Evolutionary conservation across 169 alveolate genomes (phyloP).

Genomic region (Sarcocystis neurona): DNA sequence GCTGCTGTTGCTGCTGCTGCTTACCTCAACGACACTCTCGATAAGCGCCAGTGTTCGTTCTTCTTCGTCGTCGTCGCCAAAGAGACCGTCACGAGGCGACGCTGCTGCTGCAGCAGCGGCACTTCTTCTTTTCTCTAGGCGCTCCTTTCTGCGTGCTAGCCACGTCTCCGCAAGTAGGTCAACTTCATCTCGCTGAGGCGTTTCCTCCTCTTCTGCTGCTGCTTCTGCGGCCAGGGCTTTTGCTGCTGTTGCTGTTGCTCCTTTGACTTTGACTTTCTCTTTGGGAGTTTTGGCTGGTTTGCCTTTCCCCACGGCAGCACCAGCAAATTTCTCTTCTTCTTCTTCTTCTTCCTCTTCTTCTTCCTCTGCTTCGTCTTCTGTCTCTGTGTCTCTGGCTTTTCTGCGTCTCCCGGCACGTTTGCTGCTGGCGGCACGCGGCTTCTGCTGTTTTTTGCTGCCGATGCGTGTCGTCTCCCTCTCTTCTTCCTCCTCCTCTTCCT

Average conservation of each 20-base stretch:
- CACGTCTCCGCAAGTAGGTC: background rate
- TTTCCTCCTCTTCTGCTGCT: background rate
- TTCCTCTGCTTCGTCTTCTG: background rate
- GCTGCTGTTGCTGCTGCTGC: background rate
- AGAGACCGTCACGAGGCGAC: background rate
- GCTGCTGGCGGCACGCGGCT: background rate
- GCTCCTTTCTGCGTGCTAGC: background rate
- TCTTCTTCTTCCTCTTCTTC: background rate
- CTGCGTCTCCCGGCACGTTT: background rate
- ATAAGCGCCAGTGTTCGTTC: conserved; percentile 5
- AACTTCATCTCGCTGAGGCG: background rate
- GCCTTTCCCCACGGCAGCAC: background rate
- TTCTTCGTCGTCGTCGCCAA: background rate
- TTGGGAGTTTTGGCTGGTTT: background rate
- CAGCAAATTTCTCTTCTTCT: no score
- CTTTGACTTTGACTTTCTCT: background rate
- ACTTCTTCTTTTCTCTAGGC: no score
- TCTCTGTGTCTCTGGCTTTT: background rate
- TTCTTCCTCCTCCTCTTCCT: background rate
- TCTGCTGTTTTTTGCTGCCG: no score
- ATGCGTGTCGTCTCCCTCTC: background rate
- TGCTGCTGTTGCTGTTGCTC: background rate
- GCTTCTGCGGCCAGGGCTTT: background rate
- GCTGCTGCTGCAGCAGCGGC: background rate
- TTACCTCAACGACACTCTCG: conserved; percentile 16